Evolutionary conservation across 495 filamentous ascomycete species (phyloP), one percentile per base, ranked within the genome.

Genomic region (Xylaria bambusicola): DNA sequence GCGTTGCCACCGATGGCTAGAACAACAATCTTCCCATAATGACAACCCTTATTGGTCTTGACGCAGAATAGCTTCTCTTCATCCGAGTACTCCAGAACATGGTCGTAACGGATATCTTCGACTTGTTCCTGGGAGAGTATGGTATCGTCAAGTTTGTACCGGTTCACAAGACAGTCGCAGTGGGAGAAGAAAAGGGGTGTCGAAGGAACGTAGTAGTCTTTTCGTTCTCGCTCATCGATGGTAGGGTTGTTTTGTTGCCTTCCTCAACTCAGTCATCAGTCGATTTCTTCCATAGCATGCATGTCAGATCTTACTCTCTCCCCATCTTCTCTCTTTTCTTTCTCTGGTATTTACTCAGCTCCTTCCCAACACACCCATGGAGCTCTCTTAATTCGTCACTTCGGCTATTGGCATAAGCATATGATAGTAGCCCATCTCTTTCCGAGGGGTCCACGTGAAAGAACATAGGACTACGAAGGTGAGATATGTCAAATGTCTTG

Each of bases 401-500:
- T 15, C 81, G 64, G 0, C 74, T 78, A 33, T 74, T 72, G 56
- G 79, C 75, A 52, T 82, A 79, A 0, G 82, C 77, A 72, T 83
- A 85, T n/a, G 79, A 82, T 36, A 87, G 61, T 64, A 88, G 71
- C 2, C 82, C 82, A 72, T 87, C 85, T 6, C 85, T 78, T 67
- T 88, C 85, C 1, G 81, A 75, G 0, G 85, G 85, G 59, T 87
- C 85, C 18, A 85, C 71, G 70, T 88, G 84, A 61, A 86, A 86
- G 63, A 88, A 86, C 85, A 88, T 87, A 15, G 83, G 85, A 62
- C 84, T 86, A 13, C 84, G 78, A 15, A 87, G 69, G 66, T 88
- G 79, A 20, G 79, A 71, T 27, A 88, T 87, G 36, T 81, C 77
- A 52, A 86, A 75, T 0, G 72, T 80, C 20, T 73, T 67, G 66